These are phyloP conservation scores for Nothophytophthora sp. DNA, from an alignment of 352 stramenopile genomes.

Conservation along the genomic window DNA sequence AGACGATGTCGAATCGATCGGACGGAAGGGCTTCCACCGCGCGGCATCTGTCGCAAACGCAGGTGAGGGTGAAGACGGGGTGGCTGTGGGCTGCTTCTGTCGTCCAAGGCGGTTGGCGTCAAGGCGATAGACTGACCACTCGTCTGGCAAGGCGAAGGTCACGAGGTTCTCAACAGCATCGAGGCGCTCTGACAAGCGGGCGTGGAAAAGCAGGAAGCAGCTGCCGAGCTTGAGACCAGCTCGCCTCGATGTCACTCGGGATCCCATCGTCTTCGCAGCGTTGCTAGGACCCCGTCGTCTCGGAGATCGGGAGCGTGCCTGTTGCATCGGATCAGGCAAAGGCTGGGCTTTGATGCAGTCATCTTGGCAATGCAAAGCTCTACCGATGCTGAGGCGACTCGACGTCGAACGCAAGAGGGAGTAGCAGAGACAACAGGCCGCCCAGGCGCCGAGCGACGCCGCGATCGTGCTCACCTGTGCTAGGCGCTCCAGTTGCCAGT, in stretches of 20 bases:
- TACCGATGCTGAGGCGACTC: neutral
- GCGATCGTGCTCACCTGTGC: slow-evolving; percentile 48
- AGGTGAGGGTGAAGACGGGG: neutral
- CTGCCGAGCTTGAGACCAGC: slow-evolving; percentile 33
- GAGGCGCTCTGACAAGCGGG: slow-evolving; percentile 3
- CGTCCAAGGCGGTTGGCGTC: slow-evolving; percentile 14
- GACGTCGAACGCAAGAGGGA: slow-evolving; percentile 2
- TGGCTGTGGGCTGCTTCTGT: neutral
- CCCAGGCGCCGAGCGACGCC: slow-evolving; percentile 48
- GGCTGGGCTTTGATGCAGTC: neutral
- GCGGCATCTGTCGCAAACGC: neutral
- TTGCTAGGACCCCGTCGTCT: neutral
- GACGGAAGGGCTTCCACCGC: slow-evolving; percentile 21
- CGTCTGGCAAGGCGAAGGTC: neutral
- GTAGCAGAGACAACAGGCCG: slow-evolving; percentile 38
- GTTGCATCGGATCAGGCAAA: neutral
- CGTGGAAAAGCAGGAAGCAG: slow-evolving; percentile 35
- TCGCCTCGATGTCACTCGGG: no score
- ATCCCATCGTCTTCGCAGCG: no score
- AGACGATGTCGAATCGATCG: slow-evolving; percentile 1
- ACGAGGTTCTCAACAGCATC: neutral
- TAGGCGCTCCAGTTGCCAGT: slow-evolving; percentile 16
- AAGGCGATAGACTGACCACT: slow-evolving; percentile 22
- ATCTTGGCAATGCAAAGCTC: neutral
- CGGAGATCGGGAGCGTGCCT: neutral